Conservation (phyloP, 73 alveolate species). For the Paramecium sexaurelia region DNA sequence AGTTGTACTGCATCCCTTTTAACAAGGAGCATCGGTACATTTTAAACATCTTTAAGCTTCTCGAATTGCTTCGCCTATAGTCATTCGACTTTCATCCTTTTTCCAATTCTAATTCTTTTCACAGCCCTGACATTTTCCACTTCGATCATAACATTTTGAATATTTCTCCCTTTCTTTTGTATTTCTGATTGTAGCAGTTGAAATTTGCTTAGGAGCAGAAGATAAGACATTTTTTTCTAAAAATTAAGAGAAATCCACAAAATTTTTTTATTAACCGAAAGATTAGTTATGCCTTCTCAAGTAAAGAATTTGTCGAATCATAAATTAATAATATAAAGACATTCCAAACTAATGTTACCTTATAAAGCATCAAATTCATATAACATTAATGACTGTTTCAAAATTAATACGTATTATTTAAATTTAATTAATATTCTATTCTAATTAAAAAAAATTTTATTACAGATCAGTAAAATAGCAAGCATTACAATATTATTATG, state of each 20-base stretch:
- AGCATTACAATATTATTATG: no score
- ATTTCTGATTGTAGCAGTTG: constrained; percentile 68
- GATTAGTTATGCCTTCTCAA: not conserved
- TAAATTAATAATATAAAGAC: not conserved
- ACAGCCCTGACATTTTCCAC: constrained; percentile 70
- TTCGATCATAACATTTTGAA: constrained; percentile 65
- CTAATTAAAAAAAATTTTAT: not conserved
- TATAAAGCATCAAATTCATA: not conserved
- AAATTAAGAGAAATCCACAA: not conserved
- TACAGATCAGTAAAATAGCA: no score
- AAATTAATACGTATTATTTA: not conserved
- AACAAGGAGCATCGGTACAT: constrained; percentile 79
- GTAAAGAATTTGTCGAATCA: not conserved
- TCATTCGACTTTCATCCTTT: constrained; percentile 72
- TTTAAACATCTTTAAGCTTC: constrained; percentile 75
- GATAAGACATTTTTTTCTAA: not conserved
- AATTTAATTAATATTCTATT: not conserved
- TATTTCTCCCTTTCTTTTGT: constrained; percentile 72
- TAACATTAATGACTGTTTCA: not conserved
- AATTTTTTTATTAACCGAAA: not conserved
- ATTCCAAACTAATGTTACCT: not conserved
- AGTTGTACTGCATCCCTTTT: constrained; percentile 76
- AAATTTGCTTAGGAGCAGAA: not conserved
- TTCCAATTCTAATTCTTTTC: constrained; percentile 65
- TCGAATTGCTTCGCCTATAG: constrained; percentile 72